These are phyloP conservation scores for Penicillium herquei DNA, from an alignment of 495 filamentous ascomycete genomes.

Conservation along the genomic window DNA sequence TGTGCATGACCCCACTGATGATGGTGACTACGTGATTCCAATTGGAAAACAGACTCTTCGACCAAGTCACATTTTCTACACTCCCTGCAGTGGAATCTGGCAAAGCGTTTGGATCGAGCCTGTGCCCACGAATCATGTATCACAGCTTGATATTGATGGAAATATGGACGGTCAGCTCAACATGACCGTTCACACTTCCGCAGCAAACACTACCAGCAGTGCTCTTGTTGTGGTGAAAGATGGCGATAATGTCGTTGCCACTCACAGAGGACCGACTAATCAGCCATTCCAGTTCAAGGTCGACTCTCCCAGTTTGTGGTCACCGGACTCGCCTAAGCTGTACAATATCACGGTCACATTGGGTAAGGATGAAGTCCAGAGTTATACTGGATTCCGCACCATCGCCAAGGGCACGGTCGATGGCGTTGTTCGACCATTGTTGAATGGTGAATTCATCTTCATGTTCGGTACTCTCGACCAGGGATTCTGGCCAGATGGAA, in stretches of 20 bases:
- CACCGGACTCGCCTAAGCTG: constrained; percentile 56
- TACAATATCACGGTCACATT: constrained; percentile 61
- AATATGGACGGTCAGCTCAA: constrained; percentile 59
- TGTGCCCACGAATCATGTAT: constrained; percentile 54
- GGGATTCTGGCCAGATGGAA: constrained; percentile 68
- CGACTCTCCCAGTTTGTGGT: constrained; percentile 54
- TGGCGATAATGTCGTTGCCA: constrained; percentile 36
- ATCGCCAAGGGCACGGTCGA: constrained; percentile 51
- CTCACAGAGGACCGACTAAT: constrained; percentile 41
- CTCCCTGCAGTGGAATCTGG: constrained; percentile 69
- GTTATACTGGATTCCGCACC: constrained; percentile 68
- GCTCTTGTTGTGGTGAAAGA: constrained; percentile 47
- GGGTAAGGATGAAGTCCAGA: constrained; percentile 52
- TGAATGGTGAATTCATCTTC: constrained; percentile 66
- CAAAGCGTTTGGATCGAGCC: constrained; percentile 67
- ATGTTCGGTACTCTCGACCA: constrained; percentile 67
- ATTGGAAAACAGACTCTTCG: constrained; percentile 62
- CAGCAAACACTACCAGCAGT: constrained; percentile 17
- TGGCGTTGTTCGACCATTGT: constrained; percentile 57
- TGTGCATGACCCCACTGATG: constrained; percentile 65
- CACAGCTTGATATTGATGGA: constrained; percentile 51
- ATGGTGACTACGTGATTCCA: constrained; percentile 52
- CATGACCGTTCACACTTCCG: constrained; percentile 45
- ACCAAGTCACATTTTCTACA: constrained; percentile 67
- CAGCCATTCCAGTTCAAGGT: constrained; percentile 52